Conservation (phyloP, 2,329 filamentous ascomycete species). For the Neonectria coccinea region DNA sequence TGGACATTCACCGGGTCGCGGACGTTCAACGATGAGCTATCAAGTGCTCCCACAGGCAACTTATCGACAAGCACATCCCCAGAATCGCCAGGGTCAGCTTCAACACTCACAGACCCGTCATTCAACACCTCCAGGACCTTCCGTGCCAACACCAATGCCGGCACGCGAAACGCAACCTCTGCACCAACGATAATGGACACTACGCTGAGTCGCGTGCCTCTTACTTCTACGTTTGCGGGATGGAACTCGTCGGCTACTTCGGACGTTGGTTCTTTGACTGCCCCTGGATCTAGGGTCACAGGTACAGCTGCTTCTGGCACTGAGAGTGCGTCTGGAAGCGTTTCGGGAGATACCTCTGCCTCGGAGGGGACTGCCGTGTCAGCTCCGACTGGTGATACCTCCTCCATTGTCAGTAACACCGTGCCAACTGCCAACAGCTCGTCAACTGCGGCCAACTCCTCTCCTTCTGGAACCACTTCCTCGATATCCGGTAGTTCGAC, state of each 20-base stretch:
- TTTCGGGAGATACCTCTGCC: background rate
- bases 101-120: background rate
- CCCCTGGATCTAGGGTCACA: background rate
- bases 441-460: background rate
- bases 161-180: constrained; percentile 2
- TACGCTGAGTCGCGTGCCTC: background rate
- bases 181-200: background rate
- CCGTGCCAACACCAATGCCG: background rate
- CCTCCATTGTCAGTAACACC: background rate
- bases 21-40: background rate
- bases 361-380: background rate
- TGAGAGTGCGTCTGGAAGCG: background rate
- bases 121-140: background rate
- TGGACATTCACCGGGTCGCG: background rate
- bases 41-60: background rate
- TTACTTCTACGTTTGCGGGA: background rate
- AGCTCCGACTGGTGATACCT: background rate
- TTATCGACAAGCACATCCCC: background rate
- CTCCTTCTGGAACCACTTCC: background rate
- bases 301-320: background rate
- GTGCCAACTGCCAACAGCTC: background rate
- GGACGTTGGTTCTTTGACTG: background rate
- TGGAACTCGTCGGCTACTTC: constrained; percentile 19
- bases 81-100: background rate
- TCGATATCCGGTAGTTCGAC: background rate